Base-by-base conservation (phyloP, 2,329 filamentous ascomycete genomes). In the Sphaceloma murrayae region DNA sequence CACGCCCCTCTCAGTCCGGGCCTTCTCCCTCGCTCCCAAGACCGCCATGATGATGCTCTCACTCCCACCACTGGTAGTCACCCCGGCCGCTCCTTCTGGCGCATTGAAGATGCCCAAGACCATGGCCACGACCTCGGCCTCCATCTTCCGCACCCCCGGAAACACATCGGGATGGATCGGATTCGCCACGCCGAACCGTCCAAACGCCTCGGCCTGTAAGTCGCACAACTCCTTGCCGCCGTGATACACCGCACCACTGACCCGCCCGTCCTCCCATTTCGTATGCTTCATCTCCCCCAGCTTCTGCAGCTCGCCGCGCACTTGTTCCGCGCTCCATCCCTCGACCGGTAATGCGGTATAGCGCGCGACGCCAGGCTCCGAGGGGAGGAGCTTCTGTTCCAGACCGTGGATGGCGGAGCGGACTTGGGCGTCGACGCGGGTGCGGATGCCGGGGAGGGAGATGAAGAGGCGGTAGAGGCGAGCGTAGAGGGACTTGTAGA, bases 151-250 rank as follows among this genome's bases (percentile, higher is more conserved):
- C 43, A 98, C 88, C 19, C 89, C 91, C 11, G 91, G 91, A 67
- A 98, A 98, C 32, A 98, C 89, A 66, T 98, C 91, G 5, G 91
- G 91, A 62, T 98, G 91, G 54, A 98, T 91, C 2, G 91, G 91
- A 63, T 98, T 98, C 29, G 87, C 77, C 21, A 98, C 91, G 40
- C 87, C 89, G 62, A 98, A 98, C 63, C 84, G 83, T 52, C 84
- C 83, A 70, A 89, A 96, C 0, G 91, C 89, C 61, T 95, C 85
- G 4, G 85, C 84, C 68, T 98, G 91, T 29, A 98, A 69, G 57
- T 82, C 77, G 49, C 91, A 66, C 54, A 98, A 67, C 33, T 82
- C 80, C 29, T 84, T 75, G 43, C 91, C 91, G 52, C 91, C 91
- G 59, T 96, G 89, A 60, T 98, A 98, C 24, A 98, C 91, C 19